Evolutionary conservation across 2,329 filamentous ascomycete species (phyloP).

Genomic region (Epicoccum sorghinum): DNA sequence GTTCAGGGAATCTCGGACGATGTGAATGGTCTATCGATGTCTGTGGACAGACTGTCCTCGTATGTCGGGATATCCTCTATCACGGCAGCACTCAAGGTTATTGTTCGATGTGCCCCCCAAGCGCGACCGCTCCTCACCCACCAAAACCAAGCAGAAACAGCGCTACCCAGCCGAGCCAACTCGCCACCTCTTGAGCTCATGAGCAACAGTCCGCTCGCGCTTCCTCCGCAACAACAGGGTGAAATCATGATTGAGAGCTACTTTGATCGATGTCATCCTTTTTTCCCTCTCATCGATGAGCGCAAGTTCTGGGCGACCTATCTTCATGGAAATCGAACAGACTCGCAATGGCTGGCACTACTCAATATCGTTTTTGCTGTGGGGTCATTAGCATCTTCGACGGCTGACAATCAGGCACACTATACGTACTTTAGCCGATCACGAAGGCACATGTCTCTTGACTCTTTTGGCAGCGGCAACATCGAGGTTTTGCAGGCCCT

Average conservation of each 20-base stretch:
- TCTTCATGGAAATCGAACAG: slow-evolving; percentile 65
- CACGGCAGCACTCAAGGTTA: slow-evolving; percentile 75
- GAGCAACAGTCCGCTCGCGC: slow-evolving; percentile 49
- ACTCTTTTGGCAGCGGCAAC: slow-evolving; percentile 71
- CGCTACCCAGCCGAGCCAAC: slow-evolving; percentile 43
- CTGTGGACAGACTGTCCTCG: slow-evolving; percentile 66
- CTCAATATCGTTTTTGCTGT: slow-evolving; percentile 79
- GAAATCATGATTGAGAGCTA: slow-evolving; percentile 76
- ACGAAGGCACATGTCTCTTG: slow-evolving; percentile 69
- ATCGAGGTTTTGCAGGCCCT: slow-evolving; percentile 76
- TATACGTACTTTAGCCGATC: slow-evolving; percentile 72
- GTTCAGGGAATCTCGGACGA: slow-evolving; percentile 67
- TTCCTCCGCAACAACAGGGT: slow-evolving; percentile 67
- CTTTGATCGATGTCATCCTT: slow-evolving; percentile 74
- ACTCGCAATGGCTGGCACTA: slow-evolving; percentile 73
- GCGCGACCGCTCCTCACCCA: slow-evolving; percentile 56
- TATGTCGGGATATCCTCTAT: slow-evolving; percentile 78
- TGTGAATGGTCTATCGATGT: slow-evolving; percentile 69
- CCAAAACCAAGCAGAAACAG: slow-evolving; percentile 48
- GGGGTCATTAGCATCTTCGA: slow-evolving; percentile 72
- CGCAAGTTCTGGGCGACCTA: slow-evolving; percentile 71
- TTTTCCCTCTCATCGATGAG: slow-evolving; percentile 77
- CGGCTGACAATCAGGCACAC: slow-evolving; percentile 67
- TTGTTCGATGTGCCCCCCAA: slow-evolving; percentile 62
- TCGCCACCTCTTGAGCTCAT: slow-evolving; percentile 45